Percentiles rank a stretch among this genome's conserved stretches.
phyloP scores from a whole-genome alignment of 768 basidiomycete genomes.

The Botryobasidium botryosum region DNA sequence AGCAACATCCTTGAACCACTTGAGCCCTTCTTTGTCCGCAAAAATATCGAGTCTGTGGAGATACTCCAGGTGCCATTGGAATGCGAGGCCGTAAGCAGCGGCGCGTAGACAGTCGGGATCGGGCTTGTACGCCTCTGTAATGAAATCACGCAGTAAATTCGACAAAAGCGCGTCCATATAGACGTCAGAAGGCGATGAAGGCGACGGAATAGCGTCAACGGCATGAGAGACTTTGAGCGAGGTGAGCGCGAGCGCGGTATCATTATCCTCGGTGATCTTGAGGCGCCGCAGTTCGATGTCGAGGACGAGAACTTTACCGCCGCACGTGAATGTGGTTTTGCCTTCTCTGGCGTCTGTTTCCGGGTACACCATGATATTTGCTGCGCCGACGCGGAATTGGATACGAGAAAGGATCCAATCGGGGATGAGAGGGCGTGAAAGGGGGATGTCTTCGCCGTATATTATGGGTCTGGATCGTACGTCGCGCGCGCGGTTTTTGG shows the following conservation, averaged over 20 bases:
- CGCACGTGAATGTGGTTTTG: constrained; percentile 41
- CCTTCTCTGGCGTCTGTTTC: constrained; percentile 36
- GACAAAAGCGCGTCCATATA: constrained; percentile 49
- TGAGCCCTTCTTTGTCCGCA: constrained; percentile 34
- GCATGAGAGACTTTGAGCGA: constrained; percentile 62
- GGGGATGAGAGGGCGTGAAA: constrained; percentile 27
- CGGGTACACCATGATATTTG: constrained; percentile 60
- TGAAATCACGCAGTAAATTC: constrained; percentile 37
- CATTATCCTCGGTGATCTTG: no score
- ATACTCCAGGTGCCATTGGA: constrained; percentile 44
- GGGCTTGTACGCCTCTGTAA: constrained; percentile 40
- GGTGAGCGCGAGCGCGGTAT: no score
- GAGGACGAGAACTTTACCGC: constrained; percentile 64
- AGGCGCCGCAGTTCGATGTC: constrained; percentile 61
- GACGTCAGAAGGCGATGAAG: no score
- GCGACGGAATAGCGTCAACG: no score
- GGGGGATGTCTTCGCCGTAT: constrained; percentile 50
- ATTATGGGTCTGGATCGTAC: no score
- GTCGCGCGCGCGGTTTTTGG: no score
- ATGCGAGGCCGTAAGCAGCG: constrained; percentile 28
- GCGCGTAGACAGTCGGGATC: constrained; percentile 39
- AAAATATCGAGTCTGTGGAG: constrained; percentile 57
- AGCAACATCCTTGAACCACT: constrained; percentile 58
- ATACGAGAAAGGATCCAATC: constrained; percentile 45
- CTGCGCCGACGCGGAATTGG: constrained; percentile 41